Conservation (phyloP, 2,329 filamentous ascomycete species). For the Emmonsiellopsis sp. region DNA sequence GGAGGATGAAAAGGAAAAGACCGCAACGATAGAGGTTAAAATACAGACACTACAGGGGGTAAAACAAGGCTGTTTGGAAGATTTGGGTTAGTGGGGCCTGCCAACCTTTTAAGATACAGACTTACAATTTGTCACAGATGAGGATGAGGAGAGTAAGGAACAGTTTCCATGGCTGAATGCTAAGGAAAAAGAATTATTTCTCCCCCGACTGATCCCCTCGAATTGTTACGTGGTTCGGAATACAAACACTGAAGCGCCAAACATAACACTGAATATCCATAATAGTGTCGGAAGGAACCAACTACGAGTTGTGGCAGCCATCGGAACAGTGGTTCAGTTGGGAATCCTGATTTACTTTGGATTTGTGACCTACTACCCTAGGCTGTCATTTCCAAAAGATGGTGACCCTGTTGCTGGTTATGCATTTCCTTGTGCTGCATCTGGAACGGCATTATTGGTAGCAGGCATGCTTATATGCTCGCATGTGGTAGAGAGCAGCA, state of each 20-base stretch:
- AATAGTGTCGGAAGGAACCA: neutral
- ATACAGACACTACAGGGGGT: too few relatives aligned
- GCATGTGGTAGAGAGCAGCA: slow-evolving; percentile 3
- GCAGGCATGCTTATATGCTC: neutral
- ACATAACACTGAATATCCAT: neutral
- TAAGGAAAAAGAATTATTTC: neutral
- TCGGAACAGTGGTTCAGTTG: neutral
- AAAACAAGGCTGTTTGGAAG: too few relatives aligned
- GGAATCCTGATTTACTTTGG: neutral
- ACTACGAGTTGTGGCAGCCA: neutral
- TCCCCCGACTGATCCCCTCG: neutral
- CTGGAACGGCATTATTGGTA: slow-evolving; percentile 1
- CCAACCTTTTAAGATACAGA: too few relatives aligned
- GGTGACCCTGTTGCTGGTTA: neutral
- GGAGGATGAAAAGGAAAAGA: too few relatives aligned
- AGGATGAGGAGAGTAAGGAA: too few relatives aligned
- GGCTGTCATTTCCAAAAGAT: neutral
- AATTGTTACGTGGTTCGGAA: neutral
- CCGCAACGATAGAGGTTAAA: too few relatives aligned
- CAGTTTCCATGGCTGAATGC: too few relatives aligned
- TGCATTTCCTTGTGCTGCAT: slow-evolving; percentile 1
- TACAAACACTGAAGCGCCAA: neutral
- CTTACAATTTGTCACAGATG: too few relatives aligned
- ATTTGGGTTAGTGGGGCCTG: too few relatives aligned
- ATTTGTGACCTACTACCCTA: neutral